A percentile compares a stretch with the other conserved stretches of the same genome.
phyloP scores from a whole-genome alignment of 2,329 filamentous ascomycete genomes.

The Ophiostoma ulmi region DNA sequence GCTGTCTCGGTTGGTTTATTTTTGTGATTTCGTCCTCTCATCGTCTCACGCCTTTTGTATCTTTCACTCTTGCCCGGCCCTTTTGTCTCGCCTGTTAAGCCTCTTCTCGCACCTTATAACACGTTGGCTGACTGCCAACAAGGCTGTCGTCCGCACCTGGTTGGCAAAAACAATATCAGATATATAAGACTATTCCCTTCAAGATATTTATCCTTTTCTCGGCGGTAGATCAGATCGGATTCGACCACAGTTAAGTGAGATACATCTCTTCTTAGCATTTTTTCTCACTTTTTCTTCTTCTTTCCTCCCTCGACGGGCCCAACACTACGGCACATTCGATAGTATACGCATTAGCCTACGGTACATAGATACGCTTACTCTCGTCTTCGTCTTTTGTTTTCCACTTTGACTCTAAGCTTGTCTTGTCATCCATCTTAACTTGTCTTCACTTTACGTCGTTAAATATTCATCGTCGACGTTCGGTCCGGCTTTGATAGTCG shows the following conservation, averaged over 20 bases:
- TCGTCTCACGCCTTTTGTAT: not conserved
- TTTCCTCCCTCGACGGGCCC: constrained; percentile 3
- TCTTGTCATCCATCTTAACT: not conserved
- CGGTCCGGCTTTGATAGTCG: constrained; percentile 4
- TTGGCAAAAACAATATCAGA: not conserved
- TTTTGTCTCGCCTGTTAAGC: not conserved
- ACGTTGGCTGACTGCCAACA: not conserved
- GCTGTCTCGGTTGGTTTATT: not conserved
- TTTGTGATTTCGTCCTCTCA: not conserved
- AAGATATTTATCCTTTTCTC: not conserved
- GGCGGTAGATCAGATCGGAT: not conserved
- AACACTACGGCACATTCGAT: not conserved
- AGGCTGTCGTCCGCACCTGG: not conserved
- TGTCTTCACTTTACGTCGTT: not conserved
- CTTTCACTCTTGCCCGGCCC: not conserved
- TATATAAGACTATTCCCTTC: not conserved
- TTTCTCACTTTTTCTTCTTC: not conserved
- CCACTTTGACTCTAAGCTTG: not conserved
- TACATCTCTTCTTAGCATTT: not conserved
- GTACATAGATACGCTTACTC: not conserved
- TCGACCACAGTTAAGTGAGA: not conserved
- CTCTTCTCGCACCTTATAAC: not conserved
- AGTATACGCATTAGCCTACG: not conserved
- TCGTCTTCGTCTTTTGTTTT: not conserved
- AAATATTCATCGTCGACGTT: not conserved